Base-by-base conservation (phyloP, 306 rosid species). In the Cicer bijugum region DNA sequence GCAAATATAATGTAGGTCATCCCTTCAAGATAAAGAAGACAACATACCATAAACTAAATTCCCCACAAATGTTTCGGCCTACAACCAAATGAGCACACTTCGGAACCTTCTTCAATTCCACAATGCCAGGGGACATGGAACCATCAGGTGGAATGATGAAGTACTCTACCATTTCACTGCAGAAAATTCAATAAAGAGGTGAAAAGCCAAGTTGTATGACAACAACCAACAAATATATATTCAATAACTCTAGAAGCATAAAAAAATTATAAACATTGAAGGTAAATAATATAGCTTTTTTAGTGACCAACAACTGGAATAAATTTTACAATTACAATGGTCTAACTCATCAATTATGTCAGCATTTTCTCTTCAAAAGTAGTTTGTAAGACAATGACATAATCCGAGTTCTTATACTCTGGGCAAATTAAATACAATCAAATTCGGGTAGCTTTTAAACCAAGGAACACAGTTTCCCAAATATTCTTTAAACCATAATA, bases 21-120 rank as follows among this genome's bases (percentile, higher is more conserved):
- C 59, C 20, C 47, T 72, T 53, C 67, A 52, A 45, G 20, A 56
- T 14, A 80, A 75, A 10, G 60, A 67, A 72, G 73, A 74, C 55
- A 62, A 75, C 88, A 61, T 90, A 93, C 98, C 98, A 93, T 70
- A 93, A 80, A 83, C 88, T 90, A 75, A 93, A 93, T 74, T 90
- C 90, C 72, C 96, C 97, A 42, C 69, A 75, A 57, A 86, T 75
- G 75, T 86, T 85, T 69, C 75, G 85, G 55, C 96, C 88, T 38
- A 93, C 86, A 78, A 93, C 83, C 66, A 90, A 88, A 83, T 82
- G 69, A 81, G 88, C 64, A 69, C 84, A 89, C 58, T 84, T 80
- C 45, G 96, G 97, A 77, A 90, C 79, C 83, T 68, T 82, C 86
- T 90, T 90, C 84, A 90, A 83, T 61, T 88, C 96, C 86, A 89